phyloP scores from a whole-genome alignment of 768 basidiomycete species.

The Podaxis sp. region DNA sequence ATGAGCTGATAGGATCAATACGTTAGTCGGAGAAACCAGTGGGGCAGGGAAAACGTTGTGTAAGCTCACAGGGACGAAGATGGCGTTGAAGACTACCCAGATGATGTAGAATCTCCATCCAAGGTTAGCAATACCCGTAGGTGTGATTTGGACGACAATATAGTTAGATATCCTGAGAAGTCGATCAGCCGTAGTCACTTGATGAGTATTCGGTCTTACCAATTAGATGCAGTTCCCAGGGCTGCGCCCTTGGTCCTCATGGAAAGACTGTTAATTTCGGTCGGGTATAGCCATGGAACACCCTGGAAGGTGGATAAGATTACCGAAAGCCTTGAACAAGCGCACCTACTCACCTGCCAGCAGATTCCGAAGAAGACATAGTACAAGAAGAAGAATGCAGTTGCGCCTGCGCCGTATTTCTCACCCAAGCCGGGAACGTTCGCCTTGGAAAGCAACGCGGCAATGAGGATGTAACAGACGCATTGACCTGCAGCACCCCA shows the following conservation, averaged over 20 bases:
- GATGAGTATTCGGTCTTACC: conserved; percentile 25
- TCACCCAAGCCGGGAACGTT: conserved; percentile 29
- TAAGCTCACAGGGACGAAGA: conserved; percentile 45
- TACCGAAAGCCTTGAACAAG: background rate
- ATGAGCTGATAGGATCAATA: conserved; percentile 32
- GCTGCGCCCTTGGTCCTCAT: conserved; percentile 54
- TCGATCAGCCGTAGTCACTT: background rate
- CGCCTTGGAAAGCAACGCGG: conserved; percentile 39
- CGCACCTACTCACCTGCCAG: conserved; percentile 41
- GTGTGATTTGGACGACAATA: conserved; percentile 50
- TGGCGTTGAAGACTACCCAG: conserved; percentile 47
- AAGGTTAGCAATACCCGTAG: conserved; percentile 42
- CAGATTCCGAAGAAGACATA: conserved; percentile 53
- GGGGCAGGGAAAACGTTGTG: background rate
- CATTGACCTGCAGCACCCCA: conserved; percentile 53
- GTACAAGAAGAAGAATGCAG: conserved; percentile 50
- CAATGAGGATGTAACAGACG: conserved; percentile 46
- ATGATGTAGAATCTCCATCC: conserved; percentile 53
- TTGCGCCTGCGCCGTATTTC: conserved; percentile 43
- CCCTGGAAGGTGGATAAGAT: conserved; percentile 27
- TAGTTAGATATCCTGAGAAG: conserved; percentile 48
- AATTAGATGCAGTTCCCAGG: conserved; percentile 47
- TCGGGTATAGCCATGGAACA: conserved; percentile 51
- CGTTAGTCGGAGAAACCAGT: background rate
- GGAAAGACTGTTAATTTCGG: conserved; percentile 49